phyloP scores from a whole-genome alignment of 2,329 filamentous ascomycete species.

The Calcarisporium arbuscula region DNA sequence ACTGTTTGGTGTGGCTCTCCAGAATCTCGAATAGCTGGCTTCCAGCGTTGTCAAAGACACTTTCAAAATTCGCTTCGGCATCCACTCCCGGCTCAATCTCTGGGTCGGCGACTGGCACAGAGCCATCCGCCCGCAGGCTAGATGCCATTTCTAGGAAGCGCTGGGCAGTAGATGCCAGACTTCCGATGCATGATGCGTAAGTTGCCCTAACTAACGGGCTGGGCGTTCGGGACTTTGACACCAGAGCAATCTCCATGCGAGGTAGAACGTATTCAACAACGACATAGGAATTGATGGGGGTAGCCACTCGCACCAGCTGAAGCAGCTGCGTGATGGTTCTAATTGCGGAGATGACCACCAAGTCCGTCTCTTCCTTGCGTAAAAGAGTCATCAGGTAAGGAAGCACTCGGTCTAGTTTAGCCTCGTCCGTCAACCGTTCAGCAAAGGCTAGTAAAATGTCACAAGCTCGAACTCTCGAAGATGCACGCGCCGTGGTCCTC shows the following conservation, averaged over 20 bases:
- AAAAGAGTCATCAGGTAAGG: constrained; percentile 83
- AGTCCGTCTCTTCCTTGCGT: constrained; percentile 67
- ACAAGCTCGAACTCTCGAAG: constrained; percentile 82
- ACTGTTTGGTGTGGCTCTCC: constrained; percentile 79
- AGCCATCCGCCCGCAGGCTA: constrained; percentile 75
- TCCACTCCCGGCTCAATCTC: constrained; percentile 68
- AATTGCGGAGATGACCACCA: constrained; percentile 80
- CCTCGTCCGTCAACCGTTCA: constrained; percentile 87
- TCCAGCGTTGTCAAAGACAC: constrained; percentile 81
- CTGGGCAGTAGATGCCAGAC: constrained; percentile 76
- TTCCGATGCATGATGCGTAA: constrained; percentile 88
- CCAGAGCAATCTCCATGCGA: constrained; percentile 50
- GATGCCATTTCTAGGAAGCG: constrained; percentile 88
- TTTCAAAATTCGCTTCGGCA: constrained; percentile 67
- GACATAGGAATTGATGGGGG: constrained; percentile 65
- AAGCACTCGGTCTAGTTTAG: constrained; percentile 86
- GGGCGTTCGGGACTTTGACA: constrained; percentile 38
- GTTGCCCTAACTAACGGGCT: constrained; percentile 75
- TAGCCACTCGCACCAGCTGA: constrained; percentile 81
- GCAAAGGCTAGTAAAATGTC: constrained; percentile 89
- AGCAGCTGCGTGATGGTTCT: constrained; percentile 84
- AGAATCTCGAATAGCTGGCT: constrained; percentile 77
- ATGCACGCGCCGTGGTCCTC: constrained; percentile 79
- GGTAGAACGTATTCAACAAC: constrained; percentile 64
- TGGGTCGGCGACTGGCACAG: constrained; percentile 69